Base-by-base conservation (phyloP, 2,329 filamentous ascomycete species). In the Madurella mycetomatis region DNA sequence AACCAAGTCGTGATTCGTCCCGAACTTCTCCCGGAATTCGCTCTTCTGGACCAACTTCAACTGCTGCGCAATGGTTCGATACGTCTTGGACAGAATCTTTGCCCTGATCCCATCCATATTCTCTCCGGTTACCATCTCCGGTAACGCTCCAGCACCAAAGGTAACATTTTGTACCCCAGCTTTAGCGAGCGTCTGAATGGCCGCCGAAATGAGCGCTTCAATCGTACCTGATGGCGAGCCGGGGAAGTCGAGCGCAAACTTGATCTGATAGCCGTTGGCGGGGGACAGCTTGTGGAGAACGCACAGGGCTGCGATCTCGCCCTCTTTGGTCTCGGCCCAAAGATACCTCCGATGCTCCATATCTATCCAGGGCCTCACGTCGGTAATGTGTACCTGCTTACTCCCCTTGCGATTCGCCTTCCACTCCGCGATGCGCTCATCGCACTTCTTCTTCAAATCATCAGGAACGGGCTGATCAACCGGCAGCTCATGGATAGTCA, bases 181-280 rank as follows among this genome's bases (percentile, higher is more conserved):
- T 53, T 64, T 64, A 53, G 62, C 62, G 17, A 64, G 53, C 32
- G 50, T 45, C 55, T 62, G 60, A 41, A 64, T 62, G 41, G 76
- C 71, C 37, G 76, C 75, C 1, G 74, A 73, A 48, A 82, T 87
- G 41, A 94, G 81, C 41, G 86, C 81, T 73, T 96, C 92, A 59
- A 96, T 96, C 34, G 88, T 86, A 45, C 92, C 92, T 43, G 84
- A 89, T n/a, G 92, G 88, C 1, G 91, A 83, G 25, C 83, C 84
- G 0, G 91, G 92, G 78, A 96, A 96, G 71, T 96, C 90, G 51
- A 96, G 83, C n/a, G 88, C 88, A 77, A 94, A 96, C 76, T 96
- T 96, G 68, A 96, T 86, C 75, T 96, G 92, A 84, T 90, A 95
- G 51, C 92, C 92, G 68, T 95, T 83, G 37, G 82, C 77, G 1